Base-by-base conservation (phyloP, 768 basidiomycete genomes). In the Neoboletus subvelutipes region DNA sequence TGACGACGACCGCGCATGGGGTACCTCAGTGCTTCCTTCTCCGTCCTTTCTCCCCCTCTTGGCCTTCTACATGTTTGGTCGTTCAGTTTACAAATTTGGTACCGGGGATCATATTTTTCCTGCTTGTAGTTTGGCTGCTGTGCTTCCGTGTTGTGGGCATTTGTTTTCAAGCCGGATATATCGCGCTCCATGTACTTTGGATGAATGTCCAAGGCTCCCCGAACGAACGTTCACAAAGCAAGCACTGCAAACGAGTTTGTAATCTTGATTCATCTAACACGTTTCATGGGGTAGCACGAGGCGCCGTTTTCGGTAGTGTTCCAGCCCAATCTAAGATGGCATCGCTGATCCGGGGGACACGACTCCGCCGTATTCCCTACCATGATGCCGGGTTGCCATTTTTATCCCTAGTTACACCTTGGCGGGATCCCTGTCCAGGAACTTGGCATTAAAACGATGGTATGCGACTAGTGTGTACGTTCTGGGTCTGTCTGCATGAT, bases 21-120 rank as follows among this genome's bases (percentile, higher is more conserved):
- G 29, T 33, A 15, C 18, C 20, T n/a, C 15, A 5, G 42, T 41
- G 58, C 41, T 53, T 62, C 55, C 56, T 52, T 17, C 56, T 40
- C 67, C 62, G 56, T 59, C 55, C 50, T 66, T 63, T 52, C 58
- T 59, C 57, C 67, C 28, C 11, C 22, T 22, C 29, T 41, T 1
- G 45, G 42, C 36, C 26, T 31, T 34, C 7, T 40, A 13, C 26
- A 28, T n/a, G n/a, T 45, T 29, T 40, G 22, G 41, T 46, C 26
- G 13, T 52, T 36, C 13, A 33, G 29, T 36, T 41, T 46, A 40
- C 31, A n/a, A n/a, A 28, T 37, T 31, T 42, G 37, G 61, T 29
- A 26, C 34, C 57, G 42, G 50, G 15, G 33, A 51, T 43, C 52
- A 41, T 36, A 37, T 31, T n/a, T 37, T 46, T 58, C 3, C 29